Evolutionary conservation across 1,284 basidiomycete species (phyloP).

Genomic region (Caloboletus inedulis): DNA sequence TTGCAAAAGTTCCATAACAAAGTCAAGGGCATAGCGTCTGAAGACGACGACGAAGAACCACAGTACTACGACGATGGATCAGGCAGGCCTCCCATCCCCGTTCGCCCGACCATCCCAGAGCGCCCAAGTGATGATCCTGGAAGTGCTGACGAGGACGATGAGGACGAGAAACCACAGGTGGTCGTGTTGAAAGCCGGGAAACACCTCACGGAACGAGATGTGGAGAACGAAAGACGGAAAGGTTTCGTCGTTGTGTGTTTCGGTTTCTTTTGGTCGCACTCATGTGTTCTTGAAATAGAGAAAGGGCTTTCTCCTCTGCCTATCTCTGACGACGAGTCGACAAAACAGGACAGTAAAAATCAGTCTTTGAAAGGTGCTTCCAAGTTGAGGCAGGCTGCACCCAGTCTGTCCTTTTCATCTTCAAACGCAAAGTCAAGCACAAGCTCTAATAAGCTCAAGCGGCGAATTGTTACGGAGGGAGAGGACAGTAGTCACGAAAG

Average conservation of each 20-base stretch:
- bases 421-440: slow-evolving; percentile 24
- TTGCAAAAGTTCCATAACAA: slow-evolving; percentile 58
- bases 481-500: slow-evolving; percentile 27
- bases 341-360: slow-evolving; percentile 6
- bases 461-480: slow-evolving; percentile 39
- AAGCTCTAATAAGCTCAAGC: slow-evolving; percentile 36
- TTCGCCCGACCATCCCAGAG: slow-evolving; percentile 66
- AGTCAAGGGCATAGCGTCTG: slow-evolving; percentile 49
- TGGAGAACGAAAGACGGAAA: slow-evolving; percentile 70
- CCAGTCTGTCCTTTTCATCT: slow-evolving; percentile 44
- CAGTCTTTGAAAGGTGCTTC: slow-evolving; percentile 10
- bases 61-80: slow-evolving; percentile 54
- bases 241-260: slow-evolving; percentile 44
- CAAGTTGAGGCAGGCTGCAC: slow-evolving; percentile 20
- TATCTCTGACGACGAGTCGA: slow-evolving; percentile 15
- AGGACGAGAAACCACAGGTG: slow-evolving; percentile 80
- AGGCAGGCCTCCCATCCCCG: slow-evolving; percentile 71
- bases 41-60: slow-evolving; percentile 35
- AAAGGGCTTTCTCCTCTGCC: slow-evolving; percentile 50
- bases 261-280: background rate
- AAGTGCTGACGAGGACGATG: slow-evolving; percentile 70
- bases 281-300: slow-evolving; percentile 32
- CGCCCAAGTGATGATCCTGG: slow-evolving; percentile 70
- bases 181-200: slow-evolving; percentile 84
- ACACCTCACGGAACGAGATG: slow-evolving; percentile 73